phyloP scores from a whole-genome alignment of 495 filamentous ascomycete genomes.

The Neurospora tetrasperma region DNA sequence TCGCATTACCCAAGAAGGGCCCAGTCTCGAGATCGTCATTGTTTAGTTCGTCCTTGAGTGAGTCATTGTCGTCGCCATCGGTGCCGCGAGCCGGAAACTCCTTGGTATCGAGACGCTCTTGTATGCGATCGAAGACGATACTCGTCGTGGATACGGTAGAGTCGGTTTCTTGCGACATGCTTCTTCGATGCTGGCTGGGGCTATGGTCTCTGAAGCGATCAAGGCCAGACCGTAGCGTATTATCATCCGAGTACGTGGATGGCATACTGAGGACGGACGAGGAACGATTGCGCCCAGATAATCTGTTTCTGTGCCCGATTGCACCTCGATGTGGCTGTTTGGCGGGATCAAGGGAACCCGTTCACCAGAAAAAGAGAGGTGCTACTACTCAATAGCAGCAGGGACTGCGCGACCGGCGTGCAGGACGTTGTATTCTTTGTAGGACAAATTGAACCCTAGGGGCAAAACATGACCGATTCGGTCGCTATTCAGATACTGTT shows the following conservation, averaged over 20 bases:
- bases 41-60: slow-evolving; percentile 28
- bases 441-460: slow-evolving; percentile 1
- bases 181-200: slow-evolving; percentile 7
- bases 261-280: background rate
- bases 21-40: slow-evolving; percentile 34
- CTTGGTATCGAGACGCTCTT: slow-evolving; percentile 32
- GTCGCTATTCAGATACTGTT: slow-evolving; percentile 11
- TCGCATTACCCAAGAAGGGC: slow-evolving; percentile 29
- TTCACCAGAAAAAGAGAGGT: background rate
- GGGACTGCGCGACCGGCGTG: background rate
- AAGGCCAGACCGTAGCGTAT: background rate
- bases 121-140: slow-evolving; percentile 64
- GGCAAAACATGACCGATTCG: slow-evolving; percentile 6
- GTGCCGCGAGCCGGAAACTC: slow-evolving; percentile 28
- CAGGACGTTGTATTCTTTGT: slow-evolving; percentile 8
- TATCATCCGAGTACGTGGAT: background rate
- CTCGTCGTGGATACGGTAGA: slow-evolving; percentile 69
- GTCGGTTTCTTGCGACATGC: slow-evolving; percentile 46
- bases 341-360: background rate
- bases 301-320: background rate
- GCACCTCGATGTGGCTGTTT: background rate
- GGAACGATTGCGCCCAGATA: background rate
- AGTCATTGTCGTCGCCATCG: slow-evolving; percentile 40
- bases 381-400: background rate
- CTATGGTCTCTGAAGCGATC: background rate